Conservation (phyloP, 1,284 basidiomycete species). For the Gomphus bonarii region DNA sequence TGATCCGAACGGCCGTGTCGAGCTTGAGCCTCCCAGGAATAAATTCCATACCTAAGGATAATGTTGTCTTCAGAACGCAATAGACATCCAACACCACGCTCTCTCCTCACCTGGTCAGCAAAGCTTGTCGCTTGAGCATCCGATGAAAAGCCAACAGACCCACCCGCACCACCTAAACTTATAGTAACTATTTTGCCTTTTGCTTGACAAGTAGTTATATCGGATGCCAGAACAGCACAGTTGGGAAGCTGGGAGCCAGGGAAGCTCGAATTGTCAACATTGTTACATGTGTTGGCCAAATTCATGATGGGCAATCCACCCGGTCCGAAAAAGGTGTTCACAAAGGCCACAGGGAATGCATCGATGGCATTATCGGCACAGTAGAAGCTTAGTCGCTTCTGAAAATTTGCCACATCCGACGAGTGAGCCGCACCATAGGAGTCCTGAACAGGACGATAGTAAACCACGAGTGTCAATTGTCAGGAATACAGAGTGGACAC, state of each 20-base stretch:
- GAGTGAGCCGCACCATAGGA: slow-evolving; percentile 47
- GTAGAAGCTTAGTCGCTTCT: slow-evolving; percentile 46
- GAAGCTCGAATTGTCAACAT: slow-evolving; percentile 29
- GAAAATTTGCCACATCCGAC: slow-evolving; percentile 39
- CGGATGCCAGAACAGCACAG: slow-evolving; percentile 40
- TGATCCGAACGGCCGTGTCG: slow-evolving; percentile 49
- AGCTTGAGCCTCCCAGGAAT: slow-evolving; percentile 49
- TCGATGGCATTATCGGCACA: slow-evolving; percentile 27
- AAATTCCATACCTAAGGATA: slow-evolving; percentile 40
- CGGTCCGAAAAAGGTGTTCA: slow-evolving; percentile 20
- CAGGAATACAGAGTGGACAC: neutral
- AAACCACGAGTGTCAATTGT: slow-evolving; percentile 8
- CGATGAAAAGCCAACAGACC: slow-evolving; percentile 43
- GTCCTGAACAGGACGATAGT: slow-evolving; percentile 32
- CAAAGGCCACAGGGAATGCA: slow-evolving; percentile 20
- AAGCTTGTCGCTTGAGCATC: slow-evolving; percentile 42
- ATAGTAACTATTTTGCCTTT: slow-evolving; percentile 55
- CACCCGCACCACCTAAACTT: slow-evolving; percentile 52
- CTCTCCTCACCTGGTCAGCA: slow-evolving; percentile 31
- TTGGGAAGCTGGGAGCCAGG: slow-evolving; percentile 45
- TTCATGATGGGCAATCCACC: slow-evolving; percentile 20
- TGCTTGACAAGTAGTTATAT: slow-evolving; percentile 48
- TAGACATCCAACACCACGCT: slow-evolving; percentile 4
- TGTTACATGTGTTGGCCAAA: slow-evolving; percentile 20
- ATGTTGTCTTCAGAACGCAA: neutral